phyloP scores from a whole-genome alignment of 73 alveolate species.

The Breviolum minutum region DNA sequence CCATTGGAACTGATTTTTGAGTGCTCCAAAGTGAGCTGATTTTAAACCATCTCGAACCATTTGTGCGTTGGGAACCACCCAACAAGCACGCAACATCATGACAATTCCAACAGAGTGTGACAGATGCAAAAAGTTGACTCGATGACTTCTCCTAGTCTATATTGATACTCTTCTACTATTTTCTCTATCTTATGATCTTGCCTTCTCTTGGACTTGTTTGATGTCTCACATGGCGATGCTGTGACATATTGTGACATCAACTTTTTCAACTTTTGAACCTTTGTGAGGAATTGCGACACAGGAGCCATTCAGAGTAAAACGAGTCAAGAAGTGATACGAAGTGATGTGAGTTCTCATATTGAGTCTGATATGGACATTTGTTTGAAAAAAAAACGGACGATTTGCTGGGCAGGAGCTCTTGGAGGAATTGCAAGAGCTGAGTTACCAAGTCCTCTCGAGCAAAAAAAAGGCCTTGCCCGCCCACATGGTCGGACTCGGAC shows the following conservation, averaged over 20 bases:
- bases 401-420: not conserved
- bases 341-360: not conserved
- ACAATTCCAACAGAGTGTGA: not conserved
- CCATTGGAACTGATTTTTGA: not conserved
- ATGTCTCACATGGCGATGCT: not conserved
- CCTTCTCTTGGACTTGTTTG: too few species aligned
- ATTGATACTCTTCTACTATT: too few species aligned
- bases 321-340: not conserved
- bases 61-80: not conserved
- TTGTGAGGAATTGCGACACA: not conserved
- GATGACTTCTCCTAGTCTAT: too few species aligned
- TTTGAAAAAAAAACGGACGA: not conserved
- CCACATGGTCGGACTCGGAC: too few species aligned
- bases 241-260: not conserved
- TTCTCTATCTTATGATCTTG: too few species aligned
- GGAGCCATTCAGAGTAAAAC: not conserved
- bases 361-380: too few species aligned
- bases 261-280: not conserved
- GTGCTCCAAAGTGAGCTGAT: constrained; percentile 1
- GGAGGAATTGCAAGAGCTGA: not conserved
- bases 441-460: not conserved
- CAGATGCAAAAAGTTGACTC: not conserved
- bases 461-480: not conserved
- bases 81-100: not conserved
- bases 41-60: not conserved